A percentile compares a stretch with the other conserved stretches of the same genome.
phyloP scores from a whole-genome alignment of 768 basidiomycete genomes.

The Boletus sp. region DNA sequence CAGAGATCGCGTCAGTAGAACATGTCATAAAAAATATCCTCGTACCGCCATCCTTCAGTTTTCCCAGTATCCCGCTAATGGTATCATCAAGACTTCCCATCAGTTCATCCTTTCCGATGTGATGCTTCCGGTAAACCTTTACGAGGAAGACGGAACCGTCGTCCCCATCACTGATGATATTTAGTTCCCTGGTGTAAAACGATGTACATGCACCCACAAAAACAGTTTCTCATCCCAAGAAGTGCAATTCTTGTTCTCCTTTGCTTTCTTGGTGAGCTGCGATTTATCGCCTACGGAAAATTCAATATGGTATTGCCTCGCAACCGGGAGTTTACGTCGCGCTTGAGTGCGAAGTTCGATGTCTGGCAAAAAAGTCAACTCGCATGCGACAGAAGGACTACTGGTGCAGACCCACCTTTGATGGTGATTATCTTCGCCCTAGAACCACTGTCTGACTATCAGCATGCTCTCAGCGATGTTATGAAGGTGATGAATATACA shows the following conservation, averaged over 20 bases:
- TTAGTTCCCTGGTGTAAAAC: background rate
- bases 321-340: background rate
- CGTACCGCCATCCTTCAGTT: background rate
- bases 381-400: background rate
- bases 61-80: background rate
- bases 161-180: background rate
- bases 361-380: background rate
- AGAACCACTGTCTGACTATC: background rate
- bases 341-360: conserved; percentile 1
- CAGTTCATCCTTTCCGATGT: background rate
- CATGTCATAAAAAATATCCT: background rate
- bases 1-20: background rate
- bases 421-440: conserved; percentile 4
- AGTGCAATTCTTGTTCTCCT: background rate
- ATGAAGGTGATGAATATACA: background rate
- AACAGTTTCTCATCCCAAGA: background rate
- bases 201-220: background rate
- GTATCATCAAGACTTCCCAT: background rate
- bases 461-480: background rate
- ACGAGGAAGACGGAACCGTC: background rate
- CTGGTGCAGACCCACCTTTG: background rate
- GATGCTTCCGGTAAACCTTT: background rate
- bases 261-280: background rate
- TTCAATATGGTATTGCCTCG: background rate
- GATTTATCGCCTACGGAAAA: background rate